Percentiles rank a stretch among this genome's conserved stretches.
Evolutionary conservation across 2,329 filamentous ascomycete species (phyloP).

Genomic region (Fusarium protoensiforme): DNA sequence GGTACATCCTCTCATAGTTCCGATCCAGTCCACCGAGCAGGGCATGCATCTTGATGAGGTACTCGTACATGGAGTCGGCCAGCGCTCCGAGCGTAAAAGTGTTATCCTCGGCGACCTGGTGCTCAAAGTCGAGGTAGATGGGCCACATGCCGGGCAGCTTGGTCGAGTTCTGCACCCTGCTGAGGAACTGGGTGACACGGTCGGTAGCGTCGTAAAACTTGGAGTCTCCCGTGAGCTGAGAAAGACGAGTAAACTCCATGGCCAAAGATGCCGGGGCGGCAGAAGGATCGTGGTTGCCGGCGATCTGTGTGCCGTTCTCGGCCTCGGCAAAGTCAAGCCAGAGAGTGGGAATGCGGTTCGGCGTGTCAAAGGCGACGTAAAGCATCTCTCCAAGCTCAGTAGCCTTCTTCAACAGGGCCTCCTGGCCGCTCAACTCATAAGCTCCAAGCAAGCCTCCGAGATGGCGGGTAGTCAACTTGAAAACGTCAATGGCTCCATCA

Average conservation of each 20-base stretch:
- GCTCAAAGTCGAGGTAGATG: slow-evolving; percentile 65
- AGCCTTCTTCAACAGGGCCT: slow-evolving; percentile 60
- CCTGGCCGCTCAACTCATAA: slow-evolving; percentile 60
- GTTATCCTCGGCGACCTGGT: slow-evolving; percentile 63
- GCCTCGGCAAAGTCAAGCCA: slow-evolving; percentile 58
- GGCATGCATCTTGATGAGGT: slow-evolving; percentile 71
- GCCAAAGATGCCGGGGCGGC: slow-evolving; percentile 72
- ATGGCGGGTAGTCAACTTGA: slow-evolving; percentile 67
- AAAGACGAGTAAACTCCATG: slow-evolving; percentile 79
- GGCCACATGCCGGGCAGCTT: slow-evolving; percentile 84
- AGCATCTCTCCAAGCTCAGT: slow-evolving; percentile 65
- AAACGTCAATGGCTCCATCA: slow-evolving; percentile 57
- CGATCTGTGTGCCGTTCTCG: slow-evolving; percentile 57
- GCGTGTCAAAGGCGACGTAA: slow-evolving; percentile 65
- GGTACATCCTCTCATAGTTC: slow-evolving; percentile 74
- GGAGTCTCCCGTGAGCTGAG: slow-evolving; percentile 76
- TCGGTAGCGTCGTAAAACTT: slow-evolving; percentile 84
- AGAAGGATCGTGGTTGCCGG: slow-evolving; percentile 61
- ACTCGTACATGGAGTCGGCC: slow-evolving; percentile 70
- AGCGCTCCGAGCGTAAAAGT: slow-evolving; percentile 64
- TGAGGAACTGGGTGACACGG: slow-evolving; percentile 77
- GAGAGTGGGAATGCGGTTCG: slow-evolving; percentile 61
- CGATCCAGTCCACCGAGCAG: slow-evolving; percentile 72
- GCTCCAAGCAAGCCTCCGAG: slow-evolving; percentile 63
- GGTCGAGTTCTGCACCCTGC: slow-evolving; percentile 74